Base-by-base conservation (phyloP, 1,284 basidiomycete species). In the Phaffia rhodozyma region DNA sequence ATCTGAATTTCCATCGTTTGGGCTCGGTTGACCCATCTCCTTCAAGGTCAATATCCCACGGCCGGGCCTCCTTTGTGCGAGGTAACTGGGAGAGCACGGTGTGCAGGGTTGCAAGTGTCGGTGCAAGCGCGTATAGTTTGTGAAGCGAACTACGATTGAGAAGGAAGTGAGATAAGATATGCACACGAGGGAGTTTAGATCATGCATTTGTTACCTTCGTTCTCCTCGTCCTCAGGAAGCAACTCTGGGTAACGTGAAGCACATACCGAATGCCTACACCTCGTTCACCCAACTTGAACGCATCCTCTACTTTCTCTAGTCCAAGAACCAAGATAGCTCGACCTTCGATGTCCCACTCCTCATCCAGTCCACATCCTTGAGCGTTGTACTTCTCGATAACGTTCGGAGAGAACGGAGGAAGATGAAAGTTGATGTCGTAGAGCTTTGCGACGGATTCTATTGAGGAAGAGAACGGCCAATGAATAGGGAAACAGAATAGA, bases 251-350 rank as follows among this genome's bases (percentile, higher is more conserved):
- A 61, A 54, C 11, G 34, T 49, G 3, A 20, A 34, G 30, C 18
- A 75, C 81, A 69, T 65, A 92, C 87, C 87, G 90, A 71, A 97
- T 81, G 55, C 92, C 76, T 50, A 94, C 86, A 69, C 89, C 90
- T 68, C 94, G 78, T 67, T 81, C 78, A 0, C 89, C 84, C 25
- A 98, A 78, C n/a, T 82, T 73, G 61, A 79, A 75, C 0, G 87
- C 89, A 67, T 93, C 83, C 52, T 85, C 83, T 69, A 91, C 89
- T 30, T 79, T 75, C 32, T 84, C 82, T 1, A 94, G 76, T 32
- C 80, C 79, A 34, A 93, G 74, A 50, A 89, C 75, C 80, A 91
- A 84, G 73, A 87, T 87, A 0, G 89, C 89, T 56, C 84, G 77
- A n/a, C 74, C 78, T 43, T 79, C 74, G 74, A 86, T 81, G 66